Conservation (phyloP, 345 rosid genomes). For the Lumnitzera racemosa region DNA sequence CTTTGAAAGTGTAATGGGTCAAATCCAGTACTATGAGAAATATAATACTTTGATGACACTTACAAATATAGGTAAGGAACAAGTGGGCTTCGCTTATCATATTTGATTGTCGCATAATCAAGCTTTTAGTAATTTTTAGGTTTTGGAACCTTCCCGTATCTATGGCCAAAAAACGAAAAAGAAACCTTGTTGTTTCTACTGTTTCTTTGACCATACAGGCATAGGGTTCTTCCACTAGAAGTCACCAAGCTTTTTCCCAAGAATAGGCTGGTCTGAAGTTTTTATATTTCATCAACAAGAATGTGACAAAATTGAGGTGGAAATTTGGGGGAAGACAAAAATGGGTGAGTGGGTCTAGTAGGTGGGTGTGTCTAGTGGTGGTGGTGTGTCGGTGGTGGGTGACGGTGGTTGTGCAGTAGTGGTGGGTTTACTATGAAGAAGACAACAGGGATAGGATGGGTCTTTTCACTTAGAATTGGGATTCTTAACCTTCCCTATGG, state of each 20-base stretch:
- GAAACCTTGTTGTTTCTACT: neutral
- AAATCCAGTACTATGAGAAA: slow-evolving; percentile 98
- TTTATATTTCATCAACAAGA: too few relatives aligned
- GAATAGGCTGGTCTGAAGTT: slow-evolving; percentile 89
- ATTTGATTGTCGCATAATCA: neutral
- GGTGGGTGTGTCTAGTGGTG: too few relatives aligned
- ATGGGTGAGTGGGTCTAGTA: too few relatives aligned
- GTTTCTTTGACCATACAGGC: slow-evolving; percentile 34
- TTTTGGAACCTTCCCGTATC: neutral
- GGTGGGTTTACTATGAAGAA: too few relatives aligned
- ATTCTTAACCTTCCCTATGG: too few relatives aligned
- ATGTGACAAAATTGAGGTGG: too few relatives aligned
- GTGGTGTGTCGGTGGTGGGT: too few relatives aligned
- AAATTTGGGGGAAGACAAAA: too few relatives aligned
- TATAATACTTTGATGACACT: slow-evolving; percentile 68
- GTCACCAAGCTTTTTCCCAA: slow-evolving; percentile 91
- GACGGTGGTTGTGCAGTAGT: too few relatives aligned
- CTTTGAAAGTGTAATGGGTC: slow-evolving; percentile 49
- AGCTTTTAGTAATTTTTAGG: neutral
- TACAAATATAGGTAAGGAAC: slow-evolving; percentile 66
- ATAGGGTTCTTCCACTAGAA: slow-evolving; percentile 90
- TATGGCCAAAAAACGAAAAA: too few relatives aligned
- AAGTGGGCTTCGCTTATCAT: neutral
- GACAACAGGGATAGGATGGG: too few relatives aligned
- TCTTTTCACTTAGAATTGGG: too few relatives aligned